Base-by-base conservation (phyloP, 148 eudicot species). In the Rhododendron henanense region DNA sequence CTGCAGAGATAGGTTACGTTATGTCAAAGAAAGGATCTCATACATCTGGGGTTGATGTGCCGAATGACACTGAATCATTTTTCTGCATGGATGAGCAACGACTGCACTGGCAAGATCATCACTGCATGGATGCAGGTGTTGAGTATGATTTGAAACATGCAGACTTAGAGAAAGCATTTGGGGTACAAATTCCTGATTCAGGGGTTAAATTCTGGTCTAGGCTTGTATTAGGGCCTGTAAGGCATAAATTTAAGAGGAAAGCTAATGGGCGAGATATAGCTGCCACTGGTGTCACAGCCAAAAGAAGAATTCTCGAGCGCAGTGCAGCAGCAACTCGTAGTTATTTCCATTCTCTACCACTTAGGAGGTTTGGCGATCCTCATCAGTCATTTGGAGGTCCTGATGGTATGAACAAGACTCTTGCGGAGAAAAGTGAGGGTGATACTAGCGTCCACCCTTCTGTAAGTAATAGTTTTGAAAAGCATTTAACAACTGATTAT, bases 121-220 rank as follows among this genome's bases (percentile, higher is more conserved):
- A 95, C 81, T 91, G 95, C 84, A 93, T 92, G 95, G 99, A 97
- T 90, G 92, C 94, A 80, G 99, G 98, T 88, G 89, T 90, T 85
- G 94, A 94, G 89, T 95, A 95, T 94, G 98, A 94, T 87, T 89
- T 93, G 89, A 97, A 97, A 88, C 99, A 97, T 91, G 97, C 94
- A 33, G 98, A 94, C 87, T 90, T 97, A 91, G 99, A 97, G 92
- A 97, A 91, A 88, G 93, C 99, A 33, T 97, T 97, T 90, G 98
- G 99, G 16, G 92, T 94, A 50, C 91, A 89, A 84, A 85, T 87
- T 89, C 92, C 96, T 47, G 87, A 84, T 85, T 90, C 92, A 65
- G 93, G 87, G 84, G 67, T 88, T 67, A 93, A 92, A 76, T 87
- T 93, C 39, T 91, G 94, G 89, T 92, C 94, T 11, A 92, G 87